Evolutionary conservation across 306 rosid genomes (phyloP), one percentile per base, ranked within the genome.

Genomic region (Rubus parviflorus): DNA sequence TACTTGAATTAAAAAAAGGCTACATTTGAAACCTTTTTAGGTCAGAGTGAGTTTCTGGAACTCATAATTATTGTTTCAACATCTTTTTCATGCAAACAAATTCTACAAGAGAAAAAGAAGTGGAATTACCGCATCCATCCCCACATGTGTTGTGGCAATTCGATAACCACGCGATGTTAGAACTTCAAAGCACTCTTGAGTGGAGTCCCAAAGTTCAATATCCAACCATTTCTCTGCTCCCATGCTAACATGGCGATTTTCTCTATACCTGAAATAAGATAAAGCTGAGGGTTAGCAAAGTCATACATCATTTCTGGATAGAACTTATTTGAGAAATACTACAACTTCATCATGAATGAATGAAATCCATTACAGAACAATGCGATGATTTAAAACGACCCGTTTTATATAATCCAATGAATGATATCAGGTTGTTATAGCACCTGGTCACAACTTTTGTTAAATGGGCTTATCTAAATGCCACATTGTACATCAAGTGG

Each of bases 171-270:
- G 96, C 3, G 87, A 89, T 76, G 84, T 90, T 68, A 95, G 84
- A 74, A 74, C 84, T 75, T 83, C 65, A 79, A 92, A 95, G 87
- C 97, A 95, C 52, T 90, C 97, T 77, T 77, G 64, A 4, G 87
- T 51, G 77, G 97, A 81, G 85, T 87, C 88, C 98, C 98, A 95
- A 20, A 95, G 79, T 80, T 92, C 98, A 85, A 95, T 95, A 83
- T 95, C 98, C 89, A 95, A 83, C 98, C 98, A 95, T 88, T 95
- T 92, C 91, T 95, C 98, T 0, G 97, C 97, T 58, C 98, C 98
- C 98, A 90, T 95, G 92, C 98, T 95, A 43, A 92, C 98, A 85
- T 95, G 97, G 16, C 97, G 97, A 81, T 92, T 94, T 47, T 92
- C 97, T 82, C 88, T 94, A 73, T 90, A 94, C 89, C 98, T 94